Evolutionary conservation across 2,329 filamentous ascomycete genomes (phyloP), one percentile per base, ranked within the genome.

Genomic region (Penicillium sclerotigenum): DNA sequence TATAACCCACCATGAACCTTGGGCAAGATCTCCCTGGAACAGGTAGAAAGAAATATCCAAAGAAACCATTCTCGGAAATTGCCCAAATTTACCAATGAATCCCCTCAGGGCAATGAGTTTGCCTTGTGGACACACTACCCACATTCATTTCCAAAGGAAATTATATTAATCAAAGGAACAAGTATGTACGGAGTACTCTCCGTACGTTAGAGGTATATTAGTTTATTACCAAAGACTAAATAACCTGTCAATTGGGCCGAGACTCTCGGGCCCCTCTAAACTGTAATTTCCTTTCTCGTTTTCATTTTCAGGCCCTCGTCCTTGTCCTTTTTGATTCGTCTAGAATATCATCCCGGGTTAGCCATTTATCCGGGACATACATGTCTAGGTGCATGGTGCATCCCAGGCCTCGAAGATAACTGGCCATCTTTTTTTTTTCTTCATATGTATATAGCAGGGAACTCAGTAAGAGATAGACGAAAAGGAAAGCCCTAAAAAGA

Each of bases 231-330:
- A 46, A 22, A 33, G 3, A 13, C 18, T 20, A 22, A 18, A 45
- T n/a, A 22, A 13, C 28, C 28, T 33, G 43, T 47, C 36, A 41
- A 43, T 51, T 51, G 48, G 48, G 28, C 37, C 11, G 37, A 37
- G 14, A 47, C 50, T 16, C 50, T 53, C 50, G 50, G 50, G 14
- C 50, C 49, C 37, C 34, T 42, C 28, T 7, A 31, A 47, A 37
- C 22, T 46, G 33, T 29, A 47, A 47, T 47, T 50, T 33, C 20
- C 36, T 7, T 26, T 34, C 43, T 24, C 8, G 3, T 18, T 10
- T n/a, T 26, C 31, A n/a, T 45, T 24, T 43, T 43, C 40, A 18
- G n/a, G n/a, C n/a, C n/a, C n/a, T n/a, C n/a, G n/a, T n/a, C n/a
- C n/a, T 43, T 28, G n/a, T 43, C 40, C 4, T 13, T n/a, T 43